phyloP scores from a whole-genome alignment of 2,329 filamentous ascomycete genomes.

The Phoma sp. region DNA sequence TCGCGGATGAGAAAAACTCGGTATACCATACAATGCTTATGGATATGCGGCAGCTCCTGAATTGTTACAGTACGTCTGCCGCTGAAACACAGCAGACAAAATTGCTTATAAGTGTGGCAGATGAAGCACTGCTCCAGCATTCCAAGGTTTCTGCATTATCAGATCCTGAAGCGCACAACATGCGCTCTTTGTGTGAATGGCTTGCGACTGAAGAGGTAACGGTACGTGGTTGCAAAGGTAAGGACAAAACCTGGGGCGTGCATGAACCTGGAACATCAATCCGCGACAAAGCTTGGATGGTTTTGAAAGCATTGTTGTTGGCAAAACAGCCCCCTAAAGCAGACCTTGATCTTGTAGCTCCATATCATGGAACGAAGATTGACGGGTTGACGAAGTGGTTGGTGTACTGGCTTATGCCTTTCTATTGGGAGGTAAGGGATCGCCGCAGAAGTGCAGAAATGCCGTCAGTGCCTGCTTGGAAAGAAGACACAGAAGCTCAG shows the following conservation, averaged over 20 bases:
- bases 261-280: neutral
- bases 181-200: neutral
- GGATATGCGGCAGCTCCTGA: neutral
- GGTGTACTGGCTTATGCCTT: neutral
- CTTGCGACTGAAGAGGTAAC: neutral
- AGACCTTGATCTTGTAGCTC: neutral
- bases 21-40: neutral
- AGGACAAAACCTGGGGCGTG: neutral
- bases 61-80: slow-evolving; percentile 2
- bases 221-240: neutral
- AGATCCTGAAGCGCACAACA: slow-evolving; percentile 5
- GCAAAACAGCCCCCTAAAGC: neutral
- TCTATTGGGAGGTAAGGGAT: neutral
- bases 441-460: too few species aligned
- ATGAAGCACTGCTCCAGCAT: neutral
- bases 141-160: neutral
- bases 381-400: slow-evolving; percentile 5
- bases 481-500: too few species aligned
- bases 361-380: neutral
- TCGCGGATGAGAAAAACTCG: neutral
- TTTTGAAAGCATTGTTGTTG: neutral
- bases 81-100: too few species aligned
- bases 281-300: neutral
- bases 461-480: too few species aligned
- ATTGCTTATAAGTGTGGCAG: neutral